Conservation (phyloP, 148 eudicot genomes). For the Cornus kousa region DNA sequence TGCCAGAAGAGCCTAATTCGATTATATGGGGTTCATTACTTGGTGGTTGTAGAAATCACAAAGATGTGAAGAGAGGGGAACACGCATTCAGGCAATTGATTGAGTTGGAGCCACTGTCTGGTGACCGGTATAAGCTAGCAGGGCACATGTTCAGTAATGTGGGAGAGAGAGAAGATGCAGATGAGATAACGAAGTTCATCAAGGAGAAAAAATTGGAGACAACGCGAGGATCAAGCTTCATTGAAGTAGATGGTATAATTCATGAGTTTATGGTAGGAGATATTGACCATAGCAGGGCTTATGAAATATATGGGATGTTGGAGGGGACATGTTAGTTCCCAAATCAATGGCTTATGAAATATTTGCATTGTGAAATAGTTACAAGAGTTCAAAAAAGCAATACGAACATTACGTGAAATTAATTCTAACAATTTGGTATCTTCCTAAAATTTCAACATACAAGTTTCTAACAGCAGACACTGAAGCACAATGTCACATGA, state of each 20-base stretch:
- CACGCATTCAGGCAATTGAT: conserved; percentile 7
- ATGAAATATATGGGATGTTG: conserved; percentile 15
- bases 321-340: not conserved
- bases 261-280: conserved; percentile 21
- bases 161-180: not conserved
- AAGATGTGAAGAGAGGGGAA: not conserved
- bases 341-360: not conserved
- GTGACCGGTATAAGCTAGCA: conserved; percentile 15
- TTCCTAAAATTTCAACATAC: too few species aligned
- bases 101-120: conserved; percentile 11
- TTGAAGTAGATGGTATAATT: conserved; percentile 19
- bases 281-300: conserved; percentile 4
- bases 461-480: too few species aligned
- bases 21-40: conserved; percentile 22
- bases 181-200: conserved; percentile 7
- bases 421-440: too few species aligned
- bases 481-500: too few species aligned
- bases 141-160: not conserved
- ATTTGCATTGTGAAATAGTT: too few species aligned
- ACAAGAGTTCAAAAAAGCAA: too few species aligned
- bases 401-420: too few species aligned
- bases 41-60: conserved; percentile 15
- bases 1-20: conserved; percentile 18
- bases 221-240: conserved; percentile 12
- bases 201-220: conserved; percentile 2